Evolutionary conservation across 2,329 filamentous ascomycete species (phyloP).

Genomic region (Exophiala dermatitidis): DNA sequence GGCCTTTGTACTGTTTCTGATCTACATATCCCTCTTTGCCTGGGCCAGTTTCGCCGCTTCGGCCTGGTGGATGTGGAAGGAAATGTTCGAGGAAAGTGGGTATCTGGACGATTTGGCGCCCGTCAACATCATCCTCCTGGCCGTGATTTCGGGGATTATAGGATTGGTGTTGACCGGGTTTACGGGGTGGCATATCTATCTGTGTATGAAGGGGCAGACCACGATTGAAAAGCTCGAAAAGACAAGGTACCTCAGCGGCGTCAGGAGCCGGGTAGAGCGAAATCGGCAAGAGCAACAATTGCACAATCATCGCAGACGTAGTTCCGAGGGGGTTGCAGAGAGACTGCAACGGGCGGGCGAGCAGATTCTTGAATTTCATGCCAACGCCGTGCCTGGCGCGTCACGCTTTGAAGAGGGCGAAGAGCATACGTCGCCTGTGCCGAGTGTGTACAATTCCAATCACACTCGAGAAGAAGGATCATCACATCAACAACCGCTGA

Average conservation of each 20-base stretch:
- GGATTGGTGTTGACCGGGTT: slow-evolving; percentile 83
- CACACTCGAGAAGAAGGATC: background rate
- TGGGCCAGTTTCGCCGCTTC: slow-evolving; percentile 72
- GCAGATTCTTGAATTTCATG: slow-evolving; percentile 72
- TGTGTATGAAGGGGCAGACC: slow-evolving; percentile 73
- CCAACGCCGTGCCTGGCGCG: slow-evolving; percentile 71
- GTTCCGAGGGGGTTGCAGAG: slow-evolving; percentile 26
- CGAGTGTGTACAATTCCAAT: slow-evolving; percentile 16
- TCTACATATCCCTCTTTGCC: slow-evolving; percentile 83
- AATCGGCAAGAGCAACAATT: slow-evolving; percentile 50
- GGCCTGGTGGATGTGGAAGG: slow-evolving; percentile 73
- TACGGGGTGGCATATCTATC: slow-evolving; percentile 81
- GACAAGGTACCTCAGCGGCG: slow-evolving; percentile 80
- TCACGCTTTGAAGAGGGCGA: slow-evolving; percentile 78
- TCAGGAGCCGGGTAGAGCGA: slow-evolving; percentile 63
- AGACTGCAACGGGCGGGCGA: slow-evolving; percentile 58
- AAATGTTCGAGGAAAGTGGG: slow-evolving; percentile 63
- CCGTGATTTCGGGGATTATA: slow-evolving; percentile 83
- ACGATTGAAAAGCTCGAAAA: slow-evolving; percentile 96
- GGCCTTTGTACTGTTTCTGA: slow-evolving; percentile 82
- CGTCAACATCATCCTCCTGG: slow-evolving; percentile 82
- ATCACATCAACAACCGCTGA: too few relatives aligned
- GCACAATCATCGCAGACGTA: slow-evolving; percentile 37
- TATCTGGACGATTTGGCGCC: slow-evolving; percentile 73
- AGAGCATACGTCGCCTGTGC: slow-evolving; percentile 39